A percentile compares a stretch with the other conserved stretches of the same genome.
Evolutionary conservation across 2,329 filamentous ascomycete genomes (phyloP).

Genomic region (Neonectria coccinea): DNA sequence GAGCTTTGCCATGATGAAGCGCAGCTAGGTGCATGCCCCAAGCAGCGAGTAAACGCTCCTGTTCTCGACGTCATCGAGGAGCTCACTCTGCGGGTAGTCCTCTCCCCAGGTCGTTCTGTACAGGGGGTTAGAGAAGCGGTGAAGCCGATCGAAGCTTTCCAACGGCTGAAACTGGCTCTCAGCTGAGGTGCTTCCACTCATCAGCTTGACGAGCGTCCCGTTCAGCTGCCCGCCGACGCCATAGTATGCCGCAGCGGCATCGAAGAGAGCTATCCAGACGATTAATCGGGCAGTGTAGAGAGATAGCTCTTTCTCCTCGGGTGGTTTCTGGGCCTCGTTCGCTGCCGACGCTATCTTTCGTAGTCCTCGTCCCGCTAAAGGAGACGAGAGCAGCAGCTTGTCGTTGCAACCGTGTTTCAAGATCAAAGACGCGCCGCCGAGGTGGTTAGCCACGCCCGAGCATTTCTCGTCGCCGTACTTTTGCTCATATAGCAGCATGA

Average conservation of each 20-base stretch:
- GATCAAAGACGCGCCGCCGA: slow-evolving; percentile 48
- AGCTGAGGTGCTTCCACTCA: neutral
- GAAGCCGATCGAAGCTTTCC: slow-evolving; percentile 44
- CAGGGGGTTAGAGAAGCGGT: slow-evolving; percentile 49
- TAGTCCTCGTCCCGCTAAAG: neutral
- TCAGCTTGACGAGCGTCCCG: slow-evolving; percentile 35
- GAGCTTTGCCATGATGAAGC: slow-evolving; percentile 49
- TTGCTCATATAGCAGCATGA: slow-evolving; percentile 54
- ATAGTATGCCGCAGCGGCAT: slow-evolving; percentile 47
- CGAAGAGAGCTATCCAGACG: slow-evolving; percentile 49
- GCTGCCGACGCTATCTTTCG: neutral
- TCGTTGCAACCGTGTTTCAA: slow-evolving; percentile 44
- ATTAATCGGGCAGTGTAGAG: slow-evolving; percentile 50
- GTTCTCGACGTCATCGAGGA: slow-evolving; percentile 53
- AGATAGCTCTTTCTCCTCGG: slow-evolving; percentile 36
- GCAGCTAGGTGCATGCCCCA: slow-evolving; percentile 47
- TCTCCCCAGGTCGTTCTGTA: slow-evolving; percentile 51
- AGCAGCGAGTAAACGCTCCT: slow-evolving; percentile 49
- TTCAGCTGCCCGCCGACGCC: slow-evolving; percentile 51
- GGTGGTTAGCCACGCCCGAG: slow-evolving; percentile 47
- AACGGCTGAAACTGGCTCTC: slow-evolving; percentile 25
- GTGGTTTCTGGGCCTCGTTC: neutral
- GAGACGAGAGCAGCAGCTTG: slow-evolving; percentile 16
- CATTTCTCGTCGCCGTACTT: slow-evolving; percentile 51
- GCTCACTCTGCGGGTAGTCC: slow-evolving; percentile 49